Conservation (phyloP, 768 basidiomycete genomes). For the Asterophora parasitica region DNA sequence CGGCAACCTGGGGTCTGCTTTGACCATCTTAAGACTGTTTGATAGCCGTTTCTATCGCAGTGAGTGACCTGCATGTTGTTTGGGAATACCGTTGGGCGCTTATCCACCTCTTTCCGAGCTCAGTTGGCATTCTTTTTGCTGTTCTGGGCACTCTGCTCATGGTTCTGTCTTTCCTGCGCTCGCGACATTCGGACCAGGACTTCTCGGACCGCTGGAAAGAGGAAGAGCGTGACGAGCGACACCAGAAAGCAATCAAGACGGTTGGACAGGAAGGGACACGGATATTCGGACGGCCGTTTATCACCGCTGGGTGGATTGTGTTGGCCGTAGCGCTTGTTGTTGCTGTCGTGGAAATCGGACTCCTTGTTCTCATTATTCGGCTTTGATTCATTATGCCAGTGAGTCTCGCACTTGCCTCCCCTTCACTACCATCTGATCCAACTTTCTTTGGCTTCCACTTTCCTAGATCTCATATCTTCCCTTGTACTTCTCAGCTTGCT, state of each 20-base stretch:
- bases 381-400: slow-evolving; percentile 4
- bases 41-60: slow-evolving; percentile 69
- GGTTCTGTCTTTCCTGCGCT: slow-evolving; percentile 52
- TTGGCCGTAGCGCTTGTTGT: slow-evolving; percentile 57
- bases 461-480: too few relatives aligned
- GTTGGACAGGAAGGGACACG: slow-evolving; percentile 57
- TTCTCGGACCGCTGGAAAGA: slow-evolving; percentile 61
- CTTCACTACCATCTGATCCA: neutral
- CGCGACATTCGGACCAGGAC: slow-evolving; percentile 66
- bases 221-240: slow-evolving; percentile 24
- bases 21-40: slow-evolving; percentile 77
- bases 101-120: neutral
- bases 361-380: slow-evolving; percentile 57
- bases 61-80: slow-evolving; percentile 31
- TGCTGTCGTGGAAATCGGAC: slow-evolving; percentile 55
- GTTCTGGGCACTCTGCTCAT: slow-evolving; percentile 59
- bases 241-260: slow-evolving; percentile 42
- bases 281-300: slow-evolving; percentile 71
- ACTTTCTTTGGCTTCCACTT: too few relatives aligned
- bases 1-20: slow-evolving; percentile 65
- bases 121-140: slow-evolving; percentile 60
- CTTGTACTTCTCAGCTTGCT: neutral
- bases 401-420: neutral
- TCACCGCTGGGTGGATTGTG: slow-evolving; percentile 77
- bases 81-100: neutral